Evolutionary conservation across 805 yeast genomes (phyloP), one percentile per base, ranked within the genome.

Genomic region (Saccharomycopsis oosterbeekiorum): DNA sequence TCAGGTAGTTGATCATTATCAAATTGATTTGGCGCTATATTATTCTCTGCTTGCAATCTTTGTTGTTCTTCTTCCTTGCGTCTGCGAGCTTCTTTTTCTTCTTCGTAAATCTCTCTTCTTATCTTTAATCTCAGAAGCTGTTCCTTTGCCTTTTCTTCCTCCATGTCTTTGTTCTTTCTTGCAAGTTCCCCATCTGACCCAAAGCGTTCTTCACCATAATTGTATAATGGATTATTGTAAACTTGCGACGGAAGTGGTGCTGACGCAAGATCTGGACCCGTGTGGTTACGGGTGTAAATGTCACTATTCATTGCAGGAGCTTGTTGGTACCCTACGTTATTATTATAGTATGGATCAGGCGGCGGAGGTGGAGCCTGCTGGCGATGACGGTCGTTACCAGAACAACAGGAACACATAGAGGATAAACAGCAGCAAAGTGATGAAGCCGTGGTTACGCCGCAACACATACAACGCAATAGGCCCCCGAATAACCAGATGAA

Each of bases 401-500:
- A 61, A 41, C 65, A 59, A 37, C 60, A 29, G 2, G 47, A 43
- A 41, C 65, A 62, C 53, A 51, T 40, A 15, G 36, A 24, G 24
- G 57, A 37, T 41, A 37, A 55, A 21, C 76, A 70, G 75, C 79
- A 71, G 76, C 82, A 67, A 70, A 82, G 72, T 70, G 78, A 62
- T 68, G 71, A 54, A 70, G 78, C 61, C 70, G 79, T 62, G 67
- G 68, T 70, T 1, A 78, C 80, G 66, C 82, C 78, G 64, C 82
- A 79, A 64, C 76, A 75, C 11, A 76, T 62, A 66, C 84, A 80
- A 57, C 79, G 74, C 57, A 80, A 62, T 2, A 84, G 42, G 1
- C 82, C 75, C 10, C 74, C 66, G 2, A 82, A 15, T 19, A 82
- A 62, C 85, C 86, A 84, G 4, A 83, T 62, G 1, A 70, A 70